These are phyloP conservation scores for Raddia distichophylla DNA, from an alignment of 176 grass and related monocot genomes.

Conservation along the genomic window DNA sequence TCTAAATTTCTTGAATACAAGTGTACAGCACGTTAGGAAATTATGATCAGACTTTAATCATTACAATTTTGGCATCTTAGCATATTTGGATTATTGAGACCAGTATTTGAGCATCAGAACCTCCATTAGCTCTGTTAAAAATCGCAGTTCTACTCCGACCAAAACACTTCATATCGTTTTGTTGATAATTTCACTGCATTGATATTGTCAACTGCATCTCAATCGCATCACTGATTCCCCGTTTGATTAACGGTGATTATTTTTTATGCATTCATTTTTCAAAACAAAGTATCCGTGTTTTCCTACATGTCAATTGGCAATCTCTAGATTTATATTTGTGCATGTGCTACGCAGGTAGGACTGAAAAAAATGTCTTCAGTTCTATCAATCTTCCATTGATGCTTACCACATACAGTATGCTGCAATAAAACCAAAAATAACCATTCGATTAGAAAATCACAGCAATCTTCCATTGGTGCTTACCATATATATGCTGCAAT, in stretches of 20 bases:
- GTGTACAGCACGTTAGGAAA: not conserved
- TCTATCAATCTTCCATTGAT: not conserved
- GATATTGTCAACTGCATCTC: not conserved
- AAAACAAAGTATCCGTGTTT: not conserved
- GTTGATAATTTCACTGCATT: too few relatives aligned
- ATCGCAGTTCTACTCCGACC: not conserved
- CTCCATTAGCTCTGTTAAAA: not conserved
- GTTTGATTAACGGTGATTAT: not conserved
- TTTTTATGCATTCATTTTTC: not conserved
- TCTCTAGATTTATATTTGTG: not conserved
- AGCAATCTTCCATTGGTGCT: too few relatives aligned
- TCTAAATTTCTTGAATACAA: not conserved
- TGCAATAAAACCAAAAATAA: not conserved
- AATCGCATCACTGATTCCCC: not conserved
- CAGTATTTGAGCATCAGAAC: not conserved
- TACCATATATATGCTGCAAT: too few relatives aligned
- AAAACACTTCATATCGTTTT: not conserved
- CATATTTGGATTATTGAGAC: conserved; percentile 2
- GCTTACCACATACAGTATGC: not conserved
- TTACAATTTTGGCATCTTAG: not conserved
- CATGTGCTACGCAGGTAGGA: not conserved
- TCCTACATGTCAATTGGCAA: not conserved
- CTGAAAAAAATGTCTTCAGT: not conserved
- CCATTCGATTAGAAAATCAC: not conserved
- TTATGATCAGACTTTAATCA: not conserved